Conservation (phyloP, 2,329 filamentous ascomycete genomes). For the Sporothrix pallida region DNA sequence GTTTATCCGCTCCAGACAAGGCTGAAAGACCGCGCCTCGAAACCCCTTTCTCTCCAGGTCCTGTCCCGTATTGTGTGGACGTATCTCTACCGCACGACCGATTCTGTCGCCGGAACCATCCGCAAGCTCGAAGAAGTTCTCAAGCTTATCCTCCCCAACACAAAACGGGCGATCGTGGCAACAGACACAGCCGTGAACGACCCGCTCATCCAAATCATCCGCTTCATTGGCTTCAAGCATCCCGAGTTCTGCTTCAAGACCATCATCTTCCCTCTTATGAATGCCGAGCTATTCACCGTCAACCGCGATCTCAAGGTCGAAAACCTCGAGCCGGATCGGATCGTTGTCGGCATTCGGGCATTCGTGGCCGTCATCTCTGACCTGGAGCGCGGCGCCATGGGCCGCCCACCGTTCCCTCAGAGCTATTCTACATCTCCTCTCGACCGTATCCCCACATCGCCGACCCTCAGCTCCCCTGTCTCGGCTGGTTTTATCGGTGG, state of each 20-base stretch:
- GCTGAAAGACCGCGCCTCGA: conserved; percentile 80
- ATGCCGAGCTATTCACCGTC: conserved; percentile 83
- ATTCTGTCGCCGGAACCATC: conserved; percentile 68
- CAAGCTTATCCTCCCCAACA: conserved; percentile 78
- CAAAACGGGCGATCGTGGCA: conserved; percentile 79
- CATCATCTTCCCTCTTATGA: conserved; percentile 94
- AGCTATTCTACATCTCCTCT: conserved; percentile 52
- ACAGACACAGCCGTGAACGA: conserved; percentile 85
- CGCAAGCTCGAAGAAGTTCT: conserved; percentile 91
- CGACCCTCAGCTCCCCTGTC: conserved; percentile 52
- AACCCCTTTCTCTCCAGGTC: conserved; percentile 82
- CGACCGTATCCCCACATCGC: conserved; percentile 58
- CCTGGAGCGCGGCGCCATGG: conserved; percentile 80
- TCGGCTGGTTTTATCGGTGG: conserved; percentile 18
- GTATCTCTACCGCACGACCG: conserved; percentile 84
- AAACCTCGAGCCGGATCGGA: conserved; percentile 91
- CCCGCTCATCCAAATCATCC: conserved; percentile 89
- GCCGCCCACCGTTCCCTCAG: conserved; percentile 82
- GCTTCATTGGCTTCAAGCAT: conserved; percentile 91
- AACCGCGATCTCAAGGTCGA: conserved; percentile 83
- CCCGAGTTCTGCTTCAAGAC: conserved; percentile 91
- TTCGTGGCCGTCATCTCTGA: conserved; percentile 94
- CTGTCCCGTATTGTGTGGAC: conserved; percentile 93
- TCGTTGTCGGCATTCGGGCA: conserved; percentile 94
- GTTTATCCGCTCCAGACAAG: conserved; percentile 78